Percentiles rank a stretch among this genome's conserved stretches.
Conservation (phyloP, 1,284 basidiomycete species). For the Leccinum laetum region DNA sequence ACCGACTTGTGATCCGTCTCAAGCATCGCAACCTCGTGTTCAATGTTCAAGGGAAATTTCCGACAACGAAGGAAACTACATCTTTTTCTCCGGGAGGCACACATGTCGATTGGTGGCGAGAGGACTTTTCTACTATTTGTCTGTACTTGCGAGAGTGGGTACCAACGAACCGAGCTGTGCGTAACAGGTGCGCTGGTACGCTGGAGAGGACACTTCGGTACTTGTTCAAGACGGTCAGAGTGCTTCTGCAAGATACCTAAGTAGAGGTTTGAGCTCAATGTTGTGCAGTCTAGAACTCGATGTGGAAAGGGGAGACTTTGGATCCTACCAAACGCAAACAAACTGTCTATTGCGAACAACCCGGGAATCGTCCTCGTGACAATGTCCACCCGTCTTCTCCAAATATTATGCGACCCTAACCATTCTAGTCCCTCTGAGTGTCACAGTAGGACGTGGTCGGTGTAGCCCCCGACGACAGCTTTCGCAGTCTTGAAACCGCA, state of each 20-base stretch:
- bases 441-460: too few relatives aligned
- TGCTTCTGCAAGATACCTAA: too few relatives aligned
- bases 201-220: constrained; percentile 19
- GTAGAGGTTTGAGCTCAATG: too few relatives aligned
- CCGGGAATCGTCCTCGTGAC: too few relatives aligned
- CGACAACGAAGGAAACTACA: constrained; percentile 70
- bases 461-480: too few relatives aligned
- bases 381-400: too few relatives aligned
- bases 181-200: neutral
- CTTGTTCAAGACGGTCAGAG: constrained; percentile 1
- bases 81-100: constrained; percentile 44
- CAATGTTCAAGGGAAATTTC: constrained; percentile 60
- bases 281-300: neutral
- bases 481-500: too few relatives aligned
- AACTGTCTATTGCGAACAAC: neutral
- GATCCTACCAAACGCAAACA: neutral
- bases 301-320: neutral
- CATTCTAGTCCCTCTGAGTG: too few relatives aligned
- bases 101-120: constrained; percentile 25
- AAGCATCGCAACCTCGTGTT: constrained; percentile 75
- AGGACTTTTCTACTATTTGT: constrained; percentile 11
- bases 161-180: constrained; percentile 11
- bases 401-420: too few relatives aligned
- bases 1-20: constrained; percentile 86
- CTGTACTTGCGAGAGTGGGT: constrained; percentile 23